Conservation (phyloP, 768 basidiomycete species). For the Peribolospora baueri region DNA sequence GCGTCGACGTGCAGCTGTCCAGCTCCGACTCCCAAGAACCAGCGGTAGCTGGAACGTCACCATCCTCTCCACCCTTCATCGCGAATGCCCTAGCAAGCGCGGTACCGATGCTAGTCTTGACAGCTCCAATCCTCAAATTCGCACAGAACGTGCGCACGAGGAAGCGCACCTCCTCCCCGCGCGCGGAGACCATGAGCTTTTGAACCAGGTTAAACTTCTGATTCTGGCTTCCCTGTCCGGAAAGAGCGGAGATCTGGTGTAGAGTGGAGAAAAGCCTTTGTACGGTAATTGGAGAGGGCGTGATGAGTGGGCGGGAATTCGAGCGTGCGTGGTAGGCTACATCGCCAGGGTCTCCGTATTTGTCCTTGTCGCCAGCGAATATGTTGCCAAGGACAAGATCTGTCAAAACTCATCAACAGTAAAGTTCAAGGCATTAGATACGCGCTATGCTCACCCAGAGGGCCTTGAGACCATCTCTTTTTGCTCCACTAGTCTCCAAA, state of each 20-base stretch:
- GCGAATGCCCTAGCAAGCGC: conserved; percentile 58
- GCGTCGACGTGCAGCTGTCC: no score
- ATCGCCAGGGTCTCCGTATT: conserved; percentile 61
- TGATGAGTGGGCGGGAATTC: conserved; percentile 44
- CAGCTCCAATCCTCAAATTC: conserved; percentile 68
- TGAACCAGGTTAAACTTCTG: conserved; percentile 56
- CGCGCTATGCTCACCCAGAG: conserved; percentile 17
- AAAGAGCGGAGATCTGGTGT: conserved; percentile 38
- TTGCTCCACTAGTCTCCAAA: conserved; percentile 8
- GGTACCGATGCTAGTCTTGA: conserved; percentile 53
- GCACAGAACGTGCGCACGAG: conserved; percentile 47
- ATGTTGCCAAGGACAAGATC: conserved; percentile 14
- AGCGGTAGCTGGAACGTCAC: neutral
- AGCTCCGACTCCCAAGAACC: no score
- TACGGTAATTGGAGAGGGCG: conserved; percentile 42
- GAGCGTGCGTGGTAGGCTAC: conserved; percentile 66
- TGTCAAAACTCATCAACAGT: neutral
- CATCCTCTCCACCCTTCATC: conserved; percentile 23
- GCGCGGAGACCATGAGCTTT: conserved; percentile 54
- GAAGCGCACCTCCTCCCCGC: conserved; percentile 69
- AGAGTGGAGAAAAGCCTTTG: conserved; percentile 42
- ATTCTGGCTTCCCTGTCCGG: conserved; percentile 50
- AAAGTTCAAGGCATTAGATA: neutral
- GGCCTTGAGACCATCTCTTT: conserved; percentile 28
- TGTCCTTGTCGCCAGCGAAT: conserved; percentile 28